Evolutionary conservation across 2,329 filamentous ascomycete species (phyloP).

Genomic region (Lizonia empirigonia): DNA sequence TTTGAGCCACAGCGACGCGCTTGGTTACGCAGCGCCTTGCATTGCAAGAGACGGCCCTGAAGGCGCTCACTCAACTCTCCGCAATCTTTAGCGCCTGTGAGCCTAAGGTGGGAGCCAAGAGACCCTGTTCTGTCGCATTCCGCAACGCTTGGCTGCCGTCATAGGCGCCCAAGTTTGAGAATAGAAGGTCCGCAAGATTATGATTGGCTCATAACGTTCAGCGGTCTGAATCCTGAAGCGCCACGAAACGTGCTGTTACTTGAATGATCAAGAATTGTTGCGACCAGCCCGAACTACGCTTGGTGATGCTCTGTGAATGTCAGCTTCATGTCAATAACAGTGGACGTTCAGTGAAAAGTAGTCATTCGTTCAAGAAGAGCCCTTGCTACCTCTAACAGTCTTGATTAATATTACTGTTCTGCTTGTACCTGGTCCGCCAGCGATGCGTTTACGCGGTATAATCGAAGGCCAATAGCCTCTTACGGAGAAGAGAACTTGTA

Average conservation of each 20-base stretch:
- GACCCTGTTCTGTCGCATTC: slow-evolving; percentile 28
- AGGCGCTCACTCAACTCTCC: neutral
- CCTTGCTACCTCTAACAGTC: neutral
- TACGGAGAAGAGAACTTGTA: slow-evolving; percentile 53
- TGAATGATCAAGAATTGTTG: neutral
- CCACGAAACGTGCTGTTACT: neutral
- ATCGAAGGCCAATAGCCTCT: neutral
- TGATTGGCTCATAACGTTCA: slow-evolving; percentile 34
- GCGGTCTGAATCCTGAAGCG: slow-evolving; percentile 19
- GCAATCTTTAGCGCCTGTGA: slow-evolving; percentile 24
- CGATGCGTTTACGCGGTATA: too few species aligned
- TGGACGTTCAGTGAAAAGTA: neutral
- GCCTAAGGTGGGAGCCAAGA: slow-evolving; percentile 18
- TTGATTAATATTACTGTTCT: neutral
- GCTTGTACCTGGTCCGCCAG: too few species aligned
- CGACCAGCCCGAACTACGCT: neutral
- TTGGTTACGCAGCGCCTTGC: slow-evolving; percentile 14
- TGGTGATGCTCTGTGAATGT: too few species aligned
- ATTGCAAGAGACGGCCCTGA: neutral
- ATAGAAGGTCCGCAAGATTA: slow-evolving; percentile 14
- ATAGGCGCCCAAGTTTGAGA: slow-evolving; percentile 27
- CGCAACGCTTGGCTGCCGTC: slow-evolving; percentile 37
- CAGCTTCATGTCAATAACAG: too few species aligned
- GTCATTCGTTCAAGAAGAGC: neutral
- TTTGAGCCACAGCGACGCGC: slow-evolving; percentile 11